Evolutionary conservation across 2,329 filamentous ascomycete species (phyloP).

Genomic region (Colletotrichum gigasporum): DNA sequence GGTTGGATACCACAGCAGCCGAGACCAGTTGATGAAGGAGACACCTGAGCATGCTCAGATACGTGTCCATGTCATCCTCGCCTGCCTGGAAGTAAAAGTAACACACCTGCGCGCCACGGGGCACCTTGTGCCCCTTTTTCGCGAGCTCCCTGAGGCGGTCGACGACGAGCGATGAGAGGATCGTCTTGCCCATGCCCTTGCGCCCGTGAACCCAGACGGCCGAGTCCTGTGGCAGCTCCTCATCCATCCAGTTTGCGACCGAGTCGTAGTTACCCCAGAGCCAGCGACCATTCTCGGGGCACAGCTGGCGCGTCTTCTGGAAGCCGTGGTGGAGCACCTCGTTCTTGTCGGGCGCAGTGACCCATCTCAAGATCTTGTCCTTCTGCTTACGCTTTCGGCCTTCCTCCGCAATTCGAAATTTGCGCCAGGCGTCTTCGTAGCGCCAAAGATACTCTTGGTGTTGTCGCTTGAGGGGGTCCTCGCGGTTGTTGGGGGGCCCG

Average conservation of each 20-base stretch:
- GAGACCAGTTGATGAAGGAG: constrained; percentile 44
- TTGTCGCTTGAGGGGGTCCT: background rate
- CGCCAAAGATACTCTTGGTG: background rate
- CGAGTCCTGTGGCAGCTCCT: constrained; percentile 33
- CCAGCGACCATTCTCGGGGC: constrained; percentile 20
- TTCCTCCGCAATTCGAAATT: background rate
- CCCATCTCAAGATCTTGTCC: constrained; percentile 7
- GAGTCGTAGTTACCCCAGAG: constrained; percentile 14
- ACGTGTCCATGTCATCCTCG: constrained; percentile 38
- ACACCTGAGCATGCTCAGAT: constrained; percentile 41
- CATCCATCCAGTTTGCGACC: constrained; percentile 23
- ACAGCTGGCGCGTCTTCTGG: background rate
- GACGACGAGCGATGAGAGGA: constrained; percentile 50
- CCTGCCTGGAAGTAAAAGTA: constrained; percentile 53
- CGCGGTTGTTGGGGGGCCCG: background rate
- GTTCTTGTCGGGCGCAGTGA: background rate
- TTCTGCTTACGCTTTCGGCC: background rate
- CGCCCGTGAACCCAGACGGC: constrained; percentile 44
- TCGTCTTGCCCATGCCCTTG: constrained; percentile 50
- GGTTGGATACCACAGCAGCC: background rate
- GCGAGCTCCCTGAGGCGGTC: constrained; percentile 37
- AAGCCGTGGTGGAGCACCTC: constrained; percentile 8
- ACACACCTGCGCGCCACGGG: constrained; percentile 35
- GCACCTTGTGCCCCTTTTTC: background rate
- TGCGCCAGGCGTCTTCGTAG: background rate